Evolutionary conservation across 768 basidiomycete genomes (phyloP), one percentile per base, ranked within the genome.

Genomic region (Tephrocybe sp.): DNA sequence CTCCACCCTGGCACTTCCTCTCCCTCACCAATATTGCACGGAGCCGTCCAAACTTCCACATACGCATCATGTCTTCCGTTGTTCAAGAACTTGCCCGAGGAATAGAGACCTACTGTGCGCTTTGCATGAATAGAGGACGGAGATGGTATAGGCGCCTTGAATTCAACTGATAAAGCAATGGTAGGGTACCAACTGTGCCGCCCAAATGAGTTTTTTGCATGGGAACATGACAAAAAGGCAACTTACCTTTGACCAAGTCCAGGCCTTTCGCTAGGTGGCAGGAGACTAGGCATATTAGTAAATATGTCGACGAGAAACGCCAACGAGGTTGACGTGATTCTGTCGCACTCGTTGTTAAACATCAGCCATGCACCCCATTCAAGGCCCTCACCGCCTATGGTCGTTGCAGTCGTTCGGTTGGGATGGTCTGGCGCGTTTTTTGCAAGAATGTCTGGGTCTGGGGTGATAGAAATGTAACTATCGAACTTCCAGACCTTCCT

Each of bases 41-140:
- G 85, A 4, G 84, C 81, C 4, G 82, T 80, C 84, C 85, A 89
- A 10, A 86, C 69, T 58, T 87, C 86, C 2, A 78, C 75, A 55
- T 78, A 79, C 5, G 64, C 60, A 40, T 85, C 82, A 56, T 87
- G 84, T 50, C 83, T 68, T 6, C 75, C 75, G 31, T 78, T 69
- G 39, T 74, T 73, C 52, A 80, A 58, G 60, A 84, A 86, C 4
- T 70, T 71, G 0, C 79, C 75, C 5, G 66, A 65, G 10, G 77
- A 72, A 58, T 81, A 85, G 4, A 86, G 17, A 0, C 79, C 84
- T 5, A 85, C 78, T 0, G 81, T 84, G 9, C 79, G 75, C 43
- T 60, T 54, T 1, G 83, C 71, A 60, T 79, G 67, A 6, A 58
- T 57, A 23, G 54, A 53, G 2, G 71, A 73, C 11, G 73, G 65